A percentile compares a stretch with the other conserved stretches of the same genome.
Conservation (phyloP, 768 basidiomycete species). For the Collybiopsis luxurians region DNA sequence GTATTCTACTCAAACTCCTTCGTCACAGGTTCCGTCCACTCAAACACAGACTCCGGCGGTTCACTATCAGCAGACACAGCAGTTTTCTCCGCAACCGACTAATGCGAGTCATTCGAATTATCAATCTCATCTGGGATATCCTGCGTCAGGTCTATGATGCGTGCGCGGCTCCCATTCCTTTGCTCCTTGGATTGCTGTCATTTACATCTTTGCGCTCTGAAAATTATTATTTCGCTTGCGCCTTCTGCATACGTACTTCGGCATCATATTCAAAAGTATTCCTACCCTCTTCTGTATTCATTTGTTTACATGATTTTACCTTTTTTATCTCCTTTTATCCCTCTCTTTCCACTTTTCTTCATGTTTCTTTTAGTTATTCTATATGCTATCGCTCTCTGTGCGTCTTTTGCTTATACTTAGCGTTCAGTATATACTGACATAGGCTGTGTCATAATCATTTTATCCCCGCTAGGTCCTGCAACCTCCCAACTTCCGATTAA, state of each 20-base stretch:
- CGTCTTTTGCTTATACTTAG: neutral
- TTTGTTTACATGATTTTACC: neutral
- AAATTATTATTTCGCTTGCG: too few relatives aligned
- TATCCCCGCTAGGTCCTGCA: too few relatives aligned
- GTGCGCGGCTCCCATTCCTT: too few relatives aligned
- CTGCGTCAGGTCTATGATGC: neutral
- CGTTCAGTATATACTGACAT: neutral
- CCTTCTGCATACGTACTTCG: too few relatives aligned
- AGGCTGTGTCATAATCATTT: neutral
- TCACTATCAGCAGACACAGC: neutral
- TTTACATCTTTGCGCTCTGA: too few relatives aligned
- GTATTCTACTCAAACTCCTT: neutral
- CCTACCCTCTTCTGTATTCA: neutral
- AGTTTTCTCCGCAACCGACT: neutral
- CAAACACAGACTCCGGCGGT: neutral
- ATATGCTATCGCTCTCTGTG: slow-evolving; percentile 5
- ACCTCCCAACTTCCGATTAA: too few relatives aligned
- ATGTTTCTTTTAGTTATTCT: neutral
- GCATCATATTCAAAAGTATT: neutral
- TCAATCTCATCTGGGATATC: neutral
- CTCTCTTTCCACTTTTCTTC: neutral
- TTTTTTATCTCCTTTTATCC: neutral
- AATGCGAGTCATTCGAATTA: neutral
- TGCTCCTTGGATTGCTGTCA: too few relatives aligned
- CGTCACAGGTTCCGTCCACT: neutral